Evolutionary conservation across 2,329 filamentous ascomycete species (phyloP).

Genomic region (Trichoderma sp.): DNA sequence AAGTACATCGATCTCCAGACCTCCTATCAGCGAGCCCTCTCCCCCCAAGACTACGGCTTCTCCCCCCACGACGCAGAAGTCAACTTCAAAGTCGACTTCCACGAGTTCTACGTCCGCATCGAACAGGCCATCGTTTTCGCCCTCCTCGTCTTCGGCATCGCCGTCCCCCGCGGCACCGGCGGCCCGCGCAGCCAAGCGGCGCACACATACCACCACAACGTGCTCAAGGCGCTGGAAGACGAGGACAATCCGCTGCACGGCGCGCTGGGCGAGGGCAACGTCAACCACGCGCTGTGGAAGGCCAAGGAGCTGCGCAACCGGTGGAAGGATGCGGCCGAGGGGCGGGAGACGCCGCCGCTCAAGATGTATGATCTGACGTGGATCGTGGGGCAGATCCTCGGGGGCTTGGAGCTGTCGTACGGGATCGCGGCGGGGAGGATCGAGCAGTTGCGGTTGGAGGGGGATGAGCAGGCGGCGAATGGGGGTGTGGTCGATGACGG

Average conservation of each 20-base stretch:
- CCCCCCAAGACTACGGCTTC: conserved; percentile 42
- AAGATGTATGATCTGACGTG: conserved; percentile 63
- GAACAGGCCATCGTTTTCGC: conserved; percentile 71
- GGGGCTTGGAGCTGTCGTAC: conserved; percentile 62
- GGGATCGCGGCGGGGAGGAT: conserved; percentile 53
- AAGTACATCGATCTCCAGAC: conserved; percentile 62
- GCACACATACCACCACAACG: conserved; percentile 70
- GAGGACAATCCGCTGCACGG: conserved; percentile 57
- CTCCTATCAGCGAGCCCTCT: conserved; percentile 56
- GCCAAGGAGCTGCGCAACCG: conserved; percentile 72
- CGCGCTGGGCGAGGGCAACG: conserved; percentile 57
- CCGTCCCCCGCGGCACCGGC: conserved; percentile 43
- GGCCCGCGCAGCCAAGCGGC: conserved; percentile 26
- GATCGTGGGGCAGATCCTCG: conserved; percentile 61
- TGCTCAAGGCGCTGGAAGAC: conserved; percentile 64
- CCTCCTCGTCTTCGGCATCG: conserved; percentile 64
- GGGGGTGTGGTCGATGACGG: conserved; percentile 30
- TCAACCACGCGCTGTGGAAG: conserved; percentile 59
- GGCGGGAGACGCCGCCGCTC: conserved; percentile 46
- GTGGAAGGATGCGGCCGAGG: conserved; percentile 69
- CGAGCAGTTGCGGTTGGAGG: conserved; percentile 44
- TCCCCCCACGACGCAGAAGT: conserved; percentile 55
- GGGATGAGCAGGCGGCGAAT: background rate
- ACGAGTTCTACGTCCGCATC: conserved; percentile 73
- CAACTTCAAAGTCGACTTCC: conserved; percentile 78